Percentiles rank a stretch among this genome's conserved stretches.
phyloP scores from a whole-genome alignment of 306 rosid species.

The Fragaria vesca region DNA sequence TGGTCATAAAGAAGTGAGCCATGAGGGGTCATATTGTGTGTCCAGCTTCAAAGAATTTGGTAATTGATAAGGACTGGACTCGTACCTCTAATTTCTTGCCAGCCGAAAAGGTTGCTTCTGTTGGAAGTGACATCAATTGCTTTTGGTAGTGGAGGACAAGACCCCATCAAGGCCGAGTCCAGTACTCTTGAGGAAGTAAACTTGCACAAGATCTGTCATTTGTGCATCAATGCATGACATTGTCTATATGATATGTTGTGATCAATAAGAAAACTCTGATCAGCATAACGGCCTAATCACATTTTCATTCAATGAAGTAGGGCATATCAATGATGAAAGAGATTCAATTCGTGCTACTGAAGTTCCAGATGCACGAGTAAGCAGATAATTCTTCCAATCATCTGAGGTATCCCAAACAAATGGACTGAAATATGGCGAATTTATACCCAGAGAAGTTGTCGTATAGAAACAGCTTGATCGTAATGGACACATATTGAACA shows the following conservation, averaged over 20 bases:
- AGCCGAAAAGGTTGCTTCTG: background rate
- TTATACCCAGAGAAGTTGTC: background rate
- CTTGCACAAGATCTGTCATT: background rate
- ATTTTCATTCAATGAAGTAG: background rate
- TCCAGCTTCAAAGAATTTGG: constrained; percentile 15
- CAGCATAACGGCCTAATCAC: background rate
- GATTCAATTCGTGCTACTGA: background rate
- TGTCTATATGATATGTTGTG: background rate
- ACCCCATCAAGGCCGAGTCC: background rate
- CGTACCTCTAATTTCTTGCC: constrained; percentile 23
- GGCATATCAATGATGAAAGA: background rate
- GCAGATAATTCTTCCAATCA: background rate
- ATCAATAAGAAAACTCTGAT: background rate
- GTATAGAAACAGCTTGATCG: background rate
- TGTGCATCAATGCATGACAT: background rate
- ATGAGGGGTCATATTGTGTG: constrained; percentile 6
- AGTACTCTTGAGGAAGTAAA: no score
- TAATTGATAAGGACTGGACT: constrained; percentile 25
- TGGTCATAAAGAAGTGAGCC: background rate
- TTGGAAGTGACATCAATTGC: constrained; percentile 21
- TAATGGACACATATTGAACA: background rate
- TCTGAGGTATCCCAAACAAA: background rate
- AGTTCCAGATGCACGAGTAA: background rate
- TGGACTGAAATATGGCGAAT: background rate
- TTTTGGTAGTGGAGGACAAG: background rate